These are phyloP conservation scores for Sporothrix pallida DNA, from an alignment of 2,329 filamentous ascomycete species.

Conservation along the genomic window DNA sequence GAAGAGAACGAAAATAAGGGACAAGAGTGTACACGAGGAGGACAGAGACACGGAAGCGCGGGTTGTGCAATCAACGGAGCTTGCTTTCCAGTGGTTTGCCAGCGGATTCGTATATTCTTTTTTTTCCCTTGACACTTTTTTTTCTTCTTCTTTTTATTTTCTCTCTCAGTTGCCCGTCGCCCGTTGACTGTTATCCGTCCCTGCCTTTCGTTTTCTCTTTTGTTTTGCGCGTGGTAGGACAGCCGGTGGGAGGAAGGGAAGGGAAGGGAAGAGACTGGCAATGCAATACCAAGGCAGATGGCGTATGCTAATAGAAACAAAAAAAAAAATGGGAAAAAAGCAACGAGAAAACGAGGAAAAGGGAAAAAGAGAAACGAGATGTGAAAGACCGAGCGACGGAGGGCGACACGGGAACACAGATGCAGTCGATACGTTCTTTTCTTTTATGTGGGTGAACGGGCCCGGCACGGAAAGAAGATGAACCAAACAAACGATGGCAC, in stretches of 20 bases:
- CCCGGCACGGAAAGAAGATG: conserved; percentile 33
- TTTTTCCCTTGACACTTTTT: not conserved
- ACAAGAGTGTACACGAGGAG: not conserved
- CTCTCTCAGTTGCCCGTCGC: too few species aligned
- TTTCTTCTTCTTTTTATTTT: not conserved
- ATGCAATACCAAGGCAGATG: not conserved
- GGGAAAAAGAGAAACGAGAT: conserved; percentile 1
- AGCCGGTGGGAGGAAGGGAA: conserved; percentile 8
- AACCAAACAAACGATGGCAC: conserved; percentile 34
- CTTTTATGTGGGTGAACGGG: conserved; percentile 26
- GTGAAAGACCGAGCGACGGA: conserved; percentile 14
- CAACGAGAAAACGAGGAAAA: not conserved
- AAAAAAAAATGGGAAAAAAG: not conserved
- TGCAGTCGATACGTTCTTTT: conserved; percentile 7
- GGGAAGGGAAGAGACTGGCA: not conserved
- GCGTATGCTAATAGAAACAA: not conserved
- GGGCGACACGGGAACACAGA: conserved; percentile 28
- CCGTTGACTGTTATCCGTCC: too few species aligned
- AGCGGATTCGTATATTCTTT: not conserved
- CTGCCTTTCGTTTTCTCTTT: not conserved
- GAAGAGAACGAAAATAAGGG: conserved; percentile 7
- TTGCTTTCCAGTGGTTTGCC: conserved; percentile 11
- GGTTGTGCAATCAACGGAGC: conserved; percentile 11
- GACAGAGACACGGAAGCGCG: conserved; percentile 24
- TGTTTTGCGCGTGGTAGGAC: conserved; percentile 22